Conservation (phyloP, 2,329 filamentous ascomycete species). For the Zymoseptoria brevis region DNA sequence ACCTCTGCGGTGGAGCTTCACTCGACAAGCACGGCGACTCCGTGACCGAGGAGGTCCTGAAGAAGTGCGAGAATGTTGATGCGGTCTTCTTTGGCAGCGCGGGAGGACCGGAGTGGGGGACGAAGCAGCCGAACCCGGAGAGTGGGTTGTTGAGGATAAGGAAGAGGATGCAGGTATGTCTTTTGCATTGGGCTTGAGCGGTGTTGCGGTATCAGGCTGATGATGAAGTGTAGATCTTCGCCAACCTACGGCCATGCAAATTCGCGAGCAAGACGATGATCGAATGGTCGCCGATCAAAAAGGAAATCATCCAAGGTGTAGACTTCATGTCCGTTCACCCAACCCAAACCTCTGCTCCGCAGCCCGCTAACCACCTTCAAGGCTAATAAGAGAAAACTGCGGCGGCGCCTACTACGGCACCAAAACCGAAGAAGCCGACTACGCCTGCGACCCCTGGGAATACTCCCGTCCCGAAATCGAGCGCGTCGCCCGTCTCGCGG, state of each 20-base stretch:
- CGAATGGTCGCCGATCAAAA: constrained; percentile 39
- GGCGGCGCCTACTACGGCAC: constrained; percentile 45
- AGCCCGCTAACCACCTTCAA: no score
- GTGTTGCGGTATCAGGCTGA: no score
- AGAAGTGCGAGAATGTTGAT: constrained; percentile 35
- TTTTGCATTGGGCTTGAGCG: no score
- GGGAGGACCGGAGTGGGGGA: constrained; percentile 43
- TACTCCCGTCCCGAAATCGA: constrained; percentile 42
- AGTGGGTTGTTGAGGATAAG: constrained; percentile 38
- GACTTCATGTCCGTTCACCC: constrained; percentile 34
- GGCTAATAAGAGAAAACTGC: constrained; percentile 43
- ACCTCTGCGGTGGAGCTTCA: constrained; percentile 32
- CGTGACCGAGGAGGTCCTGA: constrained; percentile 38
- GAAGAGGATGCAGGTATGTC: constrained; percentile 32
- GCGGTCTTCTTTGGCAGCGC: constrained; percentile 44
- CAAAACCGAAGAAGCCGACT: constrained; percentile 38
- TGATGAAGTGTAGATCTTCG: constrained; percentile 31
- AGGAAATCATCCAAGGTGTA: constrained; percentile 38
- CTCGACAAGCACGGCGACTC: constrained; percentile 40
- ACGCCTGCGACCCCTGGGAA: constrained; percentile 43
- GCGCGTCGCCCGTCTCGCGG: constrained; percentile 41
- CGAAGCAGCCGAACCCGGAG: constrained; percentile 37
- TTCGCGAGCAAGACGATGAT: constrained; percentile 35
- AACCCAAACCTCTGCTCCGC: no score
- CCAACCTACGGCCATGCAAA: constrained; percentile 45